These are phyloP conservation scores for Pilobolus umbonatus DNA, from an alignment of 192 early-diverging fungal species.

Conservation along the genomic window DNA sequence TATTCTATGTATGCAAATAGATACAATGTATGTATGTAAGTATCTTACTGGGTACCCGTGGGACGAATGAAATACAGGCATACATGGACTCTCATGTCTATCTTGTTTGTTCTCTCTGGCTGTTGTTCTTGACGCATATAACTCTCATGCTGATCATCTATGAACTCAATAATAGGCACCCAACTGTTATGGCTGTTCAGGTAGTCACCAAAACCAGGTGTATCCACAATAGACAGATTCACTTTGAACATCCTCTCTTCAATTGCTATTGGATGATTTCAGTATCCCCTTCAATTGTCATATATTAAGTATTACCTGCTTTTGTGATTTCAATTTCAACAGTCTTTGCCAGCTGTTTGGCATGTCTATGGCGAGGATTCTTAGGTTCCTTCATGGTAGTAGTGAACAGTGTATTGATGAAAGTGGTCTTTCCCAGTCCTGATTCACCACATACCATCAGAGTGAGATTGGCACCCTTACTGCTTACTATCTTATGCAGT, in stretches of 20 bases:
- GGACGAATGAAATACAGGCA: slow-evolving; percentile 98
- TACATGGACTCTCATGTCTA: slow-evolving; percentile 91
- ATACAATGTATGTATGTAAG: not conserved
- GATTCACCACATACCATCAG: slow-evolving; percentile 98
- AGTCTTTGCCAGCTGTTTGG: slow-evolving; percentile 91
- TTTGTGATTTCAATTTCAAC: slow-evolving; percentile 98
- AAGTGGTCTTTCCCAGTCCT: slow-evolving; percentile 94
- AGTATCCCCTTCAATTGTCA: not conserved
- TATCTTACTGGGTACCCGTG: not conserved
- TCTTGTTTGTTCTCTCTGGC: slow-evolving; percentile 77
- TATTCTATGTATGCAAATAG: not conserved
- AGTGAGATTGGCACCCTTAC: slow-evolving; percentile 91
- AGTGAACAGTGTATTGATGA: slow-evolving; percentile 97
- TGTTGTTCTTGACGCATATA: slow-evolving; percentile 92
- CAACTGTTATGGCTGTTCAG: slow-evolving; percentile 97
- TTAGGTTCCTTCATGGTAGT: slow-evolving; percentile 52
- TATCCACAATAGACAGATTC: slow-evolving; percentile 92
- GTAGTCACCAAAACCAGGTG: slow-evolving; percentile 97
- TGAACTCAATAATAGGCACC: slow-evolving; percentile 92
- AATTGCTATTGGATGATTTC: slow-evolving; percentile 53
- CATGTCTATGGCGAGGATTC: slow-evolving; percentile 56
- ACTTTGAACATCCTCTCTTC: slow-evolving; percentile 95
- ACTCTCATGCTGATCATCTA: slow-evolving; percentile 91
- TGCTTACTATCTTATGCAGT: slow-evolving; percentile 85
- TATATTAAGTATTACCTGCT: slow-evolving; percentile 57